Percentiles rank a stretch among this genome's conserved stretches.
Conservation (phyloP, 352 stramenopile genomes). For the Plasmopara viticola region DNA sequence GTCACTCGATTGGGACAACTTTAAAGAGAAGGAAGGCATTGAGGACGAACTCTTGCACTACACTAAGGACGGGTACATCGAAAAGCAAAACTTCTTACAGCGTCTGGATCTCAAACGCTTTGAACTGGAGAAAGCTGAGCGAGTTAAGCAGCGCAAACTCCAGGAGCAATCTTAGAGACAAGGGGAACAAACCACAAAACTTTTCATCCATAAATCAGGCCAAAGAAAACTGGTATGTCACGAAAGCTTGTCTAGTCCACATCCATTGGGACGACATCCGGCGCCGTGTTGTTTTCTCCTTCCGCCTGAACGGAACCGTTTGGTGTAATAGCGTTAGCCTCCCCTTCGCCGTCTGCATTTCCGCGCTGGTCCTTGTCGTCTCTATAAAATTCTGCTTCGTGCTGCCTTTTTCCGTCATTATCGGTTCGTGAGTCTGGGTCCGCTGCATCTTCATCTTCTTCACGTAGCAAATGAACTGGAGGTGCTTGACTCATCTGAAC, state of each 20-base stretch:
- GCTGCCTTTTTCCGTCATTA: constrained; percentile 61
- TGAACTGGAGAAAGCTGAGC: constrained; percentile 85
- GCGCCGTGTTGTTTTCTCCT: constrained; percentile 42
- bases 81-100: constrained; percentile 94
- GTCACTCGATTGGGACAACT: constrained; percentile 92
- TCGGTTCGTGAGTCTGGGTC: constrained; percentile 67
- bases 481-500: constrained; percentile 77
- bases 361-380: constrained; percentile 73
- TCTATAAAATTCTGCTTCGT: constrained; percentile 79
- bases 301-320: constrained; percentile 21
- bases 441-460: constrained; percentile 73
- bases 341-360: constrained; percentile 39
- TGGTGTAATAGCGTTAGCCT: constrained; percentile 19
- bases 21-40: constrained; percentile 90
- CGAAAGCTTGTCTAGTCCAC: constrained; percentile 38
- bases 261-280: constrained; percentile 72
- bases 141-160: constrained; percentile 63
- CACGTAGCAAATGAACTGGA: constrained; percentile 59
- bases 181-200: constrained; percentile 9
- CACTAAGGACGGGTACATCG: constrained; percentile 91
- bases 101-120: constrained; percentile 85
- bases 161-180: constrained; percentile 37
- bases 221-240: constrained; percentile 5
- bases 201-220: constrained; percentile 9
- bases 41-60: constrained; percentile 90